phyloP scores from a whole-genome alignment of 345 rosid genomes.

The Aquilaria yunnanensis region DNA sequence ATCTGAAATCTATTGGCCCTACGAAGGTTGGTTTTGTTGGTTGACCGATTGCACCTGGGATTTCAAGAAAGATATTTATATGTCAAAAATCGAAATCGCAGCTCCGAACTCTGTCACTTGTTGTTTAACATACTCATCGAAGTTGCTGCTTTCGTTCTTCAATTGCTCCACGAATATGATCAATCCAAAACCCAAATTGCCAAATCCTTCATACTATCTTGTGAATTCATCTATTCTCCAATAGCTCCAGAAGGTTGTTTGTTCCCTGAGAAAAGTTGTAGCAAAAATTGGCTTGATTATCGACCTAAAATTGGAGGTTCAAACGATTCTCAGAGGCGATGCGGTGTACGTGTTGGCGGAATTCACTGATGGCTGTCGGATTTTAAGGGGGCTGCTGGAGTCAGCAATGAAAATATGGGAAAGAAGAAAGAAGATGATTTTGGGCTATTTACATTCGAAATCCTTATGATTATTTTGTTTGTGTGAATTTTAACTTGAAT shows the following conservation, averaged over 20 bases:
- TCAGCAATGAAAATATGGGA: too few relatives aligned
- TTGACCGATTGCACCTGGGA: conserved; percentile 44
- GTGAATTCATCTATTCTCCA: conserved; percentile 85
- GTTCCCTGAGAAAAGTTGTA: conserved; percentile 39
- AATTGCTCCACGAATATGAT: conserved; percentile 74
- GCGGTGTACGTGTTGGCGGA: too few relatives aligned
- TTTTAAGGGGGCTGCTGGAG: too few relatives aligned
- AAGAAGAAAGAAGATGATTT: too few relatives aligned
- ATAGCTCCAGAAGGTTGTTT: conserved; percentile 51
- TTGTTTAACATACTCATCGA: conserved; percentile 72
- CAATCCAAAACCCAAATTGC: conserved; percentile 71
- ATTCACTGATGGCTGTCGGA: too few relatives aligned
- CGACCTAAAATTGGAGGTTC: too few relatives aligned
- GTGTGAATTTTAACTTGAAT: too few relatives aligned
- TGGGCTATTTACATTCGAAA: too few relatives aligned
- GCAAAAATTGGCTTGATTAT: too few relatives aligned
- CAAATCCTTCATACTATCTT: conserved; percentile 62
- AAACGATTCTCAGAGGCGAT: too few relatives aligned
- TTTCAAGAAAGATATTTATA: conserved; percentile 63
- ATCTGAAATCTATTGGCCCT: too few relatives aligned
- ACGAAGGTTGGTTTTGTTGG: conserved; percentile 7
- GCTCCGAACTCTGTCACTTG: conserved; percentile 80
- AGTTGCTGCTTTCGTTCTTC: conserved; percentile 50
- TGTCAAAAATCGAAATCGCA: conserved; percentile 67
- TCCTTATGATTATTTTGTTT: too few relatives aligned